Evolutionary conservation across 352 stramenopile genomes (phyloP).

Genomic region (Pythium dissotocum): DNA sequence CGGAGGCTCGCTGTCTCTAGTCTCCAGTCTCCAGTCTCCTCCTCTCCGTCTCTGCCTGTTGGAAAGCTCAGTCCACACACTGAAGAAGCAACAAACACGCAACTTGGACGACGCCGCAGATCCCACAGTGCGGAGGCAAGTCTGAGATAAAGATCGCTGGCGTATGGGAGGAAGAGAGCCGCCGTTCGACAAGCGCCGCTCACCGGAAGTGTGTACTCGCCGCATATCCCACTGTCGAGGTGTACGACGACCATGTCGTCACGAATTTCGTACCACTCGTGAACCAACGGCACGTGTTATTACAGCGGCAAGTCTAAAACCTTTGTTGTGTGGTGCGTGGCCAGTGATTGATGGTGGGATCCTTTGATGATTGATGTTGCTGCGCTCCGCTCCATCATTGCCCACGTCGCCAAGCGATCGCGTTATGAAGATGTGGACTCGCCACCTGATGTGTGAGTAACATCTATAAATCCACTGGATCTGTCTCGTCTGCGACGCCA

Average conservation of each 20-base stretch:
- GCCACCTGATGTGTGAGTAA: constrained; percentile 4
- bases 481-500: not conserved
- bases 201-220: not conserved
- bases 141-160: constrained; percentile 4
- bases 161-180: not conserved
- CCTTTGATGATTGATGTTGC: not conserved
- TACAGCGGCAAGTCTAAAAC: not conserved
- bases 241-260: not conserved
- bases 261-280: not conserved
- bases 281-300: not conserved
- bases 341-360: not conserved
- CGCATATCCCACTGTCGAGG: not conserved
- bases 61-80: too few relatives aligned
- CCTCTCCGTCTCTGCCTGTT: too few relatives aligned
- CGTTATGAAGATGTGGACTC: constrained; percentile 11
- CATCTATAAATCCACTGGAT: constrained; percentile 2
- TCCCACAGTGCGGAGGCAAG: not conserved
- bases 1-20: too few relatives aligned
- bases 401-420: not conserved
- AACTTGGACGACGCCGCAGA: not conserved
- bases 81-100: too few relatives aligned
- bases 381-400: not conserved
- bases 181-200: not conserved
- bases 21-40: too few relatives aligned
- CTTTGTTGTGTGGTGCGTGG: not conserved